phyloP scores from a whole-genome alignment of 78 protist species.

The Dictyostelium firmibasis region DNA sequence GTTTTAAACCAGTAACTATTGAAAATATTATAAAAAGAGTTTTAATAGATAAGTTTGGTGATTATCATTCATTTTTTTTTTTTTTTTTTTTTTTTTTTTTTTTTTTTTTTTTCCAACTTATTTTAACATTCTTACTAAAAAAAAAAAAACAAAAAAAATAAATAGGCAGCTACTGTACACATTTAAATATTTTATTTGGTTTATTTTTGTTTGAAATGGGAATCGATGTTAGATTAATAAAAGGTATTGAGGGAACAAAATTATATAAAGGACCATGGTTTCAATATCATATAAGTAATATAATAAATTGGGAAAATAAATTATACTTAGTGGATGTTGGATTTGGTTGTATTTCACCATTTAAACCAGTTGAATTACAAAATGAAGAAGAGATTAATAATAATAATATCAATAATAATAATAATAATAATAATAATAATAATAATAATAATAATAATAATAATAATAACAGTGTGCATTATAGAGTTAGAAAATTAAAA shows the following conservation, averaged over 20 bases:
- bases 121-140: no score
- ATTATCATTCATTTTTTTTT: no score
- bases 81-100: no score
- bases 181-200: background rate
- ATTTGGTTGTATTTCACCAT: background rate
- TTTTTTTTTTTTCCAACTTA: no score
- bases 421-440: no score
- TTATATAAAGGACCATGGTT: background rate
- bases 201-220: background rate
- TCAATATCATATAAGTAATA: background rate
- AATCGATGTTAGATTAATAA: background rate
- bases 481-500: background rate
- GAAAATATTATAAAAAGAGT: background rate
- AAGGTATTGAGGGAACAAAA: background rate
- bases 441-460: no score
- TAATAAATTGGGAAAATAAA: background rate
- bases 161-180: background rate
- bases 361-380: background rate
- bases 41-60: background rate
- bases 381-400: background rate
- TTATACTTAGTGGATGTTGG: background rate
- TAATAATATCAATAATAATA: no score
- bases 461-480: no score
- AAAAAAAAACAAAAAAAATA: no score
- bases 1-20: background rate